Percentiles rank a stretch among this genome's conserved stretches.
Conservation (phyloP, 116 monocot genomes). For the Papilionanthe hybrid region DNA sequence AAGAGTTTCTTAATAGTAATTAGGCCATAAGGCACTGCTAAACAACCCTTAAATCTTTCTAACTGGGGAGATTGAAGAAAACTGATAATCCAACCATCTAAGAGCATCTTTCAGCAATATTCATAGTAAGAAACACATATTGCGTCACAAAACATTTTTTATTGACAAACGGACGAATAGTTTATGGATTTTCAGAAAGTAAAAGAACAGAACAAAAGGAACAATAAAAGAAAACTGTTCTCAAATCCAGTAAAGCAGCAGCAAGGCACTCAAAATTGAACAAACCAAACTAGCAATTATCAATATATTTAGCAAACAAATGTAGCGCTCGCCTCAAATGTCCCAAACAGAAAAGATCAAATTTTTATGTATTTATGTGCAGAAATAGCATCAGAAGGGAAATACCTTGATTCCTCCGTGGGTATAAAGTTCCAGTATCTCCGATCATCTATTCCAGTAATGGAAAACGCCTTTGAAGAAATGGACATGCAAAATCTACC, state of each 20-base stretch:
- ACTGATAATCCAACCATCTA: background rate
- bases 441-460: conserved; percentile 82
- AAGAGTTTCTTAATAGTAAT: background rate
- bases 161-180: background rate
- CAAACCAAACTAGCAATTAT: background rate
- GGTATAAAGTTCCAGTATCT: conserved; percentile 83
- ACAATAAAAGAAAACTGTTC: no score
- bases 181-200: background rate
- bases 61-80: background rate
- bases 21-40: background rate
- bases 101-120: background rate
- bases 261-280: background rate
- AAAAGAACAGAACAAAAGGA: no score
- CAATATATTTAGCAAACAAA: background rate
- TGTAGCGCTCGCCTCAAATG: background rate
- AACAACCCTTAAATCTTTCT: no score
- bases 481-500: conserved; percentile 75
- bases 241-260: background rate
- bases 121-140: background rate
- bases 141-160: background rate
- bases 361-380: background rate
- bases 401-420: conserved; percentile 74
- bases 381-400: conserved; percentile 3
- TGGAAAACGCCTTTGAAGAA: conserved; percentile 65
- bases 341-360: background rate